Evolutionary conservation across 495 filamentous ascomycete genomes (phyloP).

Genomic region (Tetracladium setigerum): DNA sequence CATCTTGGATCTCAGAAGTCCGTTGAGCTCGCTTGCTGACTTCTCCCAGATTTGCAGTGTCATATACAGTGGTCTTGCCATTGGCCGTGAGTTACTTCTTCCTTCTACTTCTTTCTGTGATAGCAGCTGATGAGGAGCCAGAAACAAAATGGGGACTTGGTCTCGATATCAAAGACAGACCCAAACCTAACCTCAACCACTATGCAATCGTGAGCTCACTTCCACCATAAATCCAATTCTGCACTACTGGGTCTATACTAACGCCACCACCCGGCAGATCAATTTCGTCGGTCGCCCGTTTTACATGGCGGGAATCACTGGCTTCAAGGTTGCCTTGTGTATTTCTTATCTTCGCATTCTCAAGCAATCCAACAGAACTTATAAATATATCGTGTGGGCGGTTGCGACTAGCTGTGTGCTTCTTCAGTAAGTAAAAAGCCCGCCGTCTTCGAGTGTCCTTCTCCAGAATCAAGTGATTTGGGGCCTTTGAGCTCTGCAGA

Average conservation of each 20-base stretch:
- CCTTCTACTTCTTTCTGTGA: background rate
- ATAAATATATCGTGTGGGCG: constrained; percentile 38
- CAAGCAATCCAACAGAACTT: constrained; percentile 35
- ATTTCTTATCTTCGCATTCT: constrained; percentile 48
- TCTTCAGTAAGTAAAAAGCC: constrained; percentile 38
- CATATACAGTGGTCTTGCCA: constrained; percentile 37
- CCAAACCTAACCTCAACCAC: constrained; percentile 24
- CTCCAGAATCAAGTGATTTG: too few species aligned
- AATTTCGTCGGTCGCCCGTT: constrained; percentile 53
- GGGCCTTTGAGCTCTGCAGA: too few species aligned
- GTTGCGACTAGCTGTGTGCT: constrained; percentile 35
- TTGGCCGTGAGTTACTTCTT: constrained; percentile 30
- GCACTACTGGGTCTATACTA: too few species aligned
- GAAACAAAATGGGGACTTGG: constrained; percentile 41
- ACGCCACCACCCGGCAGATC: constrained; percentile 9
- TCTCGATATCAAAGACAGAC: constrained; percentile 31
- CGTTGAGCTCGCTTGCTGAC: background rate
- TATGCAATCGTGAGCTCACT: constrained; percentile 24
- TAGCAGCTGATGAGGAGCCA: constrained; percentile 8
- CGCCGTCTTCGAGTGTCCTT: constrained; percentile 15
- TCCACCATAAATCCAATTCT: too few species aligned
- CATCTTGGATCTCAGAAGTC: constrained; percentile 15
- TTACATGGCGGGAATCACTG: constrained; percentile 49
- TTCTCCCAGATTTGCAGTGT: constrained; percentile 30
- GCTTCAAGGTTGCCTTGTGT: constrained; percentile 53